phyloP scores from a whole-genome alignment of 306 rosid species.

The Dalbergia cultrata region DNA sequence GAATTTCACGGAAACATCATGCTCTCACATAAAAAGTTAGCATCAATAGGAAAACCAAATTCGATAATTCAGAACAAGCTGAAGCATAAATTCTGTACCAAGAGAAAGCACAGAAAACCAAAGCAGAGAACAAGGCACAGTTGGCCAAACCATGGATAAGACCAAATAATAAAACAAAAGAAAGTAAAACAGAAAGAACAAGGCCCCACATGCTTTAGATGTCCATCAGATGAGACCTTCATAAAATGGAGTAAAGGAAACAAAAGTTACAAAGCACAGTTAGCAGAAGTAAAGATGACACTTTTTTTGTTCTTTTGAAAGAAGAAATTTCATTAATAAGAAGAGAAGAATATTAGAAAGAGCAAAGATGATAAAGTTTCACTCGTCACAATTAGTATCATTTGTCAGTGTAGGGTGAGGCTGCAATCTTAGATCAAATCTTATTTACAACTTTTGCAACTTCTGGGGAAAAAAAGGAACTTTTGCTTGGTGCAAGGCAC shows the following conservation, averaged over 20 bases:
- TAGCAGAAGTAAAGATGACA: not conserved
- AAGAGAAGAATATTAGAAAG: no score
- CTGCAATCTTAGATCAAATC: no score
- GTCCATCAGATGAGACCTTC: constrained; percentile 10
- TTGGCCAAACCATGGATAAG: constrained; percentile 1
- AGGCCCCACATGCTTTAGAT: not conserved
- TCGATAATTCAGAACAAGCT: constrained; percentile 3
- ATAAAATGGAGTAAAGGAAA: constrained; percentile 3
- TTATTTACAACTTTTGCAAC: no score
- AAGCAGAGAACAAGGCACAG: not conserved
- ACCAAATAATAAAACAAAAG: not conserved
- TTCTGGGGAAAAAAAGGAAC: no score
- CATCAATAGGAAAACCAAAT: constrained; percentile 20
- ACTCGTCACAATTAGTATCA: no score
- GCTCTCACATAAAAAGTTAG: constrained; percentile 12
- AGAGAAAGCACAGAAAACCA: constrained; percentile 4
- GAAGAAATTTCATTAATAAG: no score
- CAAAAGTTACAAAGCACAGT: not conserved
- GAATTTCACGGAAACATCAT: not conserved
- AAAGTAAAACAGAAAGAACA: not conserved
- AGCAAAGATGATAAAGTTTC: no score
- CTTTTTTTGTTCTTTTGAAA: no score
- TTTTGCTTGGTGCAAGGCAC: no score
- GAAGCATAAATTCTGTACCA: constrained; percentile 31
- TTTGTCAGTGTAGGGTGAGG: no score